phyloP scores from a whole-genome alignment of 2,329 filamentous ascomycete species.

The Conoideocrella luteorostrata region DNA sequence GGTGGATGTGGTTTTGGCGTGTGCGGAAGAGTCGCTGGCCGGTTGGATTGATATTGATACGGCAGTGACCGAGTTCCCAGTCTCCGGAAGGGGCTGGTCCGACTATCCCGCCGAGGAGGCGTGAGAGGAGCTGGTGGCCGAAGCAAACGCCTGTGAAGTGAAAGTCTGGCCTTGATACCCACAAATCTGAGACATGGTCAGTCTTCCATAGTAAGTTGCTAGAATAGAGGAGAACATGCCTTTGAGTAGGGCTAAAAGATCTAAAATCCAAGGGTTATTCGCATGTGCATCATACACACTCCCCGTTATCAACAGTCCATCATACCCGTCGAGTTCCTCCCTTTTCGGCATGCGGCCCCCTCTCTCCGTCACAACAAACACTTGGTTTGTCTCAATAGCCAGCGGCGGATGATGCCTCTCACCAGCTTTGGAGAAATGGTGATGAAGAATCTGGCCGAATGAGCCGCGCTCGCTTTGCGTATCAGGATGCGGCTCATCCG shows the following conservation, averaged over 20 bases:
- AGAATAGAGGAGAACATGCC: no score
- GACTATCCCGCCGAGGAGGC: conserved; percentile 64
- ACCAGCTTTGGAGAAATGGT: conserved; percentile 45
- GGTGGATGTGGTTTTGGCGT: neutral
- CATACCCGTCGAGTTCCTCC: conserved; percentile 52
- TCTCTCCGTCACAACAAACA: conserved; percentile 46
- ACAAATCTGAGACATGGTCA: conserved; percentile 33
- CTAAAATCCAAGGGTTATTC: conserved; percentile 65
- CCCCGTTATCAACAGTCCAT: conserved; percentile 70
- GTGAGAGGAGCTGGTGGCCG: conserved; percentile 71
- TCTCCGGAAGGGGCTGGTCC: conserved; percentile 54
- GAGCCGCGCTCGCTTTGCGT: conserved; percentile 41
- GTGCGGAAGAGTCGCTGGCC: conserved; percentile 51
- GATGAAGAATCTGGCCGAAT: conserved; percentile 48
- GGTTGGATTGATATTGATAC: conserved; percentile 55
- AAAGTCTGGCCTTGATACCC: conserved; percentile 43
- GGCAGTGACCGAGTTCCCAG: conserved; percentile 68
- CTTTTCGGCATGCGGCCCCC: conserved; percentile 39
- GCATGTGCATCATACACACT: conserved; percentile 65
- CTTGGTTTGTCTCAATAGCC: conserved; percentile 46
- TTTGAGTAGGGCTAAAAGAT: conserved; percentile 53
- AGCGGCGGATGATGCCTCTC: conserved; percentile 45
- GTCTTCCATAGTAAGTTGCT: neutral
- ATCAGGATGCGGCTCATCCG: conserved; percentile 47
- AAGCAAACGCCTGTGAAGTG: conserved; percentile 71